Conservation (phyloP, 192 early-diverging fungal genomes). For the Coemansia umbellata region DNA sequence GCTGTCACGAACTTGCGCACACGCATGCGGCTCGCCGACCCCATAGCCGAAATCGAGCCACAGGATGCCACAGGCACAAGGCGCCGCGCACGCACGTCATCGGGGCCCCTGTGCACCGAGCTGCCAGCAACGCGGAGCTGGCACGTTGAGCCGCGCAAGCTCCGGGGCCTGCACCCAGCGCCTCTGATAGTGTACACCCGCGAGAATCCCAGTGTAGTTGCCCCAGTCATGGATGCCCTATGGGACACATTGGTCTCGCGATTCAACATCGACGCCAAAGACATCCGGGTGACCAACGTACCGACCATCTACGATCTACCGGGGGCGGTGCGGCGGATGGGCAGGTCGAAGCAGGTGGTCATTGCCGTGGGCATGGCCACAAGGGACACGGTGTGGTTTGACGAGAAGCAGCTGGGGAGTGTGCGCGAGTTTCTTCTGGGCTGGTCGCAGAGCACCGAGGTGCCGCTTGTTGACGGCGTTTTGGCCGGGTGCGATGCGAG, state of each 20-base stretch:
- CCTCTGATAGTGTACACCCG: slow-evolving; percentile 38
- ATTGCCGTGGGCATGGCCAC: slow-evolving; percentile 29
- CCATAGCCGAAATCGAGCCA: not conserved
- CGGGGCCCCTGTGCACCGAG: not conserved
- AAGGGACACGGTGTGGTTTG: slow-evolving; percentile 38
- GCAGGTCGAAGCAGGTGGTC: slow-evolving; percentile 33
- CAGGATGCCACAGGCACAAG: not conserved
- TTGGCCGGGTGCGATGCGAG: slow-evolving; percentile 9
- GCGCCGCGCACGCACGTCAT: slow-evolving; percentile 13
- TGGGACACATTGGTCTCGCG: slow-evolving; percentile 24
- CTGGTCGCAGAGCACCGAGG: slow-evolving; percentile 30
- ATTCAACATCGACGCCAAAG: slow-evolving; percentile 29
- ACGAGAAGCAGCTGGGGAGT: slow-evolving; percentile 20
- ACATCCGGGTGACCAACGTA: slow-evolving; percentile 42
- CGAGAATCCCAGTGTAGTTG: slow-evolving; percentile 23
- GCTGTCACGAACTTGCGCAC: slow-evolving; percentile 34
- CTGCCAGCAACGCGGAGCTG: slow-evolving; percentile 4
- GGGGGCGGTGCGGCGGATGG: slow-evolving; percentile 36
- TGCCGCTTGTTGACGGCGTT: slow-evolving; percentile 41
- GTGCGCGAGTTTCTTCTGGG: slow-evolving; percentile 31
- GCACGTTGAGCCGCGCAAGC: slow-evolving; percentile 38
- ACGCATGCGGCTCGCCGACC: slow-evolving; percentile 22
- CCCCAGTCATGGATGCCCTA: slow-evolving; percentile 36
- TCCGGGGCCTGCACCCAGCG: slow-evolving; percentile 44
- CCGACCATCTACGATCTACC: slow-evolving; percentile 41